Evolutionary conservation across 495 filamentous ascomycete genomes (phyloP).

Genomic region (Xylaria longipes): DNA sequence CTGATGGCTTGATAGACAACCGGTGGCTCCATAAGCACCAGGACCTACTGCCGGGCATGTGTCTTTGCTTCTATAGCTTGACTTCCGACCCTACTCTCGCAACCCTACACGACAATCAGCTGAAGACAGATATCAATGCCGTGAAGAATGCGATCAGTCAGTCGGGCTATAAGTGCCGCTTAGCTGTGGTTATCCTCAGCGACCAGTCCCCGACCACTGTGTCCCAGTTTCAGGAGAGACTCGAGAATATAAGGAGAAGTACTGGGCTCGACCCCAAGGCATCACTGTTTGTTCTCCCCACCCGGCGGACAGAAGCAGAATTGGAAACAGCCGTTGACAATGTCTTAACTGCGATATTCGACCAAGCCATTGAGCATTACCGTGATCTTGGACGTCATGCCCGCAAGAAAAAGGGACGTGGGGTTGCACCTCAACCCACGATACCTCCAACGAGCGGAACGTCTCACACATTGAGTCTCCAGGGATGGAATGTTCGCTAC

Average conservation of each 20-base stretch:
- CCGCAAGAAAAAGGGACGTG: constrained; percentile 79
- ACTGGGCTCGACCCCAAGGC: constrained; percentile 81
- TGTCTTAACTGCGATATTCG: constrained; percentile 67
- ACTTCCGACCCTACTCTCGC: constrained; percentile 71
- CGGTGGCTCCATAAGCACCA: constrained; percentile 89
- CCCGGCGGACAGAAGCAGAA: constrained; percentile 56
- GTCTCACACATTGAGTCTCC: constrained; percentile 79
- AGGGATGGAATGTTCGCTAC: constrained; percentile 89
- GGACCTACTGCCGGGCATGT: constrained; percentile 76
- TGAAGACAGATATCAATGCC: constrained; percentile 85
- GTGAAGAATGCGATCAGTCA: constrained; percentile 68
- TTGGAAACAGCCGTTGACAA: constrained; percentile 68
- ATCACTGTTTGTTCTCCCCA: constrained; percentile 64
- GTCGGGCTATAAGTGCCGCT: constrained; percentile 74
- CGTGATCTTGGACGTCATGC: constrained; percentile 87
- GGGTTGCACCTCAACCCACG: constrained; percentile 78
- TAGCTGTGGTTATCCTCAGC: constrained; percentile 78
- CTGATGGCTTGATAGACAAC: constrained; percentile 83
- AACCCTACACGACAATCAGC: constrained; percentile 79
- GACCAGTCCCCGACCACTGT: constrained; percentile 66
- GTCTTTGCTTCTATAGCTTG: constrained; percentile 75
- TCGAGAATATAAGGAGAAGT: constrained; percentile 74
- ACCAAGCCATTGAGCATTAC: constrained; percentile 80
- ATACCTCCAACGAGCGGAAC: constrained; percentile 82
- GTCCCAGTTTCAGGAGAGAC: constrained; percentile 68